phyloP scores from a whole-genome alignment of 305 asterid genomes.

The Fraxinus nigra region DNA sequence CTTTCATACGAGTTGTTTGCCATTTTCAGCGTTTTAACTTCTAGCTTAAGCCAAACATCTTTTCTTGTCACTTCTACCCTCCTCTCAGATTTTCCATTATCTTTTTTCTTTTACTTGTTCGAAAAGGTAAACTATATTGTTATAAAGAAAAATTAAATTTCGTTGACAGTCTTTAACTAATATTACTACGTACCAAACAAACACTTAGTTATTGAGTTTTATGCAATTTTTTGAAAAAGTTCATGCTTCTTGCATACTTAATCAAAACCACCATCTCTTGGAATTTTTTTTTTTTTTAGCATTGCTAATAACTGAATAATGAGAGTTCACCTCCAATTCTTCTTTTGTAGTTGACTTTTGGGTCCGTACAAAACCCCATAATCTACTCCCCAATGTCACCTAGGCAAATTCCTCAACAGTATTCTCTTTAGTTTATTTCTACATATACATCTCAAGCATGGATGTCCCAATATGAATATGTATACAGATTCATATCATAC shows the following conservation, averaged over 20 bases:
- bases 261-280: not conserved
- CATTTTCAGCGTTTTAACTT: not conserved
- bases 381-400: not conserved
- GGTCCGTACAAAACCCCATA: not conserved
- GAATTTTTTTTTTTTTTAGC: not conserved
- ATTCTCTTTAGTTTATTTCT: not conserved
- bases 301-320: not conserved
- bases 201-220: not conserved
- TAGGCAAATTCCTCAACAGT: not conserved
- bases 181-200: not conserved
- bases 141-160: not conserved
- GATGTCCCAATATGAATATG: not conserved
- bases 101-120: not conserved
- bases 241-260: not conserved
- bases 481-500: not conserved
- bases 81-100: not conserved
- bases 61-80: not conserved
- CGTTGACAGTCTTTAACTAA: not conserved
- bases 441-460: not conserved
- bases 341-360: not conserved
- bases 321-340: not conserved
- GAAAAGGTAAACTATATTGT: not conserved
- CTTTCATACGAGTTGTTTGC: not conserved
- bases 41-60: not conserved
- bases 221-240: not conserved